These are phyloP conservation scores for Lasiosphaeris hirsuta DNA, from an alignment of 495 filamentous ascomycete species.

Conservation along the genomic window DNA sequence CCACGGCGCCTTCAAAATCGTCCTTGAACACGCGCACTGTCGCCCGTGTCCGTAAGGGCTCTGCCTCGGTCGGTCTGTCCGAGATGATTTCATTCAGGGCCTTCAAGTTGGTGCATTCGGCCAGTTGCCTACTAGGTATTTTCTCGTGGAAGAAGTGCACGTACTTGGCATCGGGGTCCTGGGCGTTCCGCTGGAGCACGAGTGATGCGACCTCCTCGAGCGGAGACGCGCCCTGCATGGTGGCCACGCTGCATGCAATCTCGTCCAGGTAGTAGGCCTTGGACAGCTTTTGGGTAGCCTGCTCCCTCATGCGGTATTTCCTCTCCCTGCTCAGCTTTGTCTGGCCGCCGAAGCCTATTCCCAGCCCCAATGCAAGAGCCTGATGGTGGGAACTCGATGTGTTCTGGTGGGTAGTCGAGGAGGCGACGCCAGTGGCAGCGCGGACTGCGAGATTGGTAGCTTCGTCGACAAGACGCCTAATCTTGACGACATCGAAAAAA, in stretches of 20 bases:
- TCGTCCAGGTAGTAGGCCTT: conserved; percentile 75
- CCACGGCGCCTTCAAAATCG: conserved; percentile 62
- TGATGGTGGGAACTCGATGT: conserved; percentile 52
- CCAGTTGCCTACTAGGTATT: conserved; percentile 73
- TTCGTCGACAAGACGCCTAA: conserved; percentile 71
- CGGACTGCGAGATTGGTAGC: conserved; percentile 73
- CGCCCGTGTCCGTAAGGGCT: conserved; percentile 66
- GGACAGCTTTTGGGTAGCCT: conserved; percentile 70
- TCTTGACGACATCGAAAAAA: conserved; percentile 79
- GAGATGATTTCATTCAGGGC: conserved; percentile 64
- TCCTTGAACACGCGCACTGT: conserved; percentile 73
- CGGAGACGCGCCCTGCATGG: conserved; percentile 76
- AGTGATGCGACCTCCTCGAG: conserved; percentile 73
- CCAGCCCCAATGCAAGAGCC: conserved; percentile 57
- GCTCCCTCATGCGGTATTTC: conserved; percentile 70
- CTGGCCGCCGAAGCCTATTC: conserved; percentile 53
- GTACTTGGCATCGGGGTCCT: conserved; percentile 69
- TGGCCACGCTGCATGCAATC: conserved; percentile 75
- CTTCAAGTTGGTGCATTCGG: conserved; percentile 64
- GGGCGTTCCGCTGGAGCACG: conserved; percentile 61
- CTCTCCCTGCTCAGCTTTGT: conserved; percentile 69
- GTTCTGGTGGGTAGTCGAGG: conserved; percentile 57
- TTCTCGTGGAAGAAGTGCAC: conserved; percentile 89
- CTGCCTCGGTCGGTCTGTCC: conserved; percentile 57
- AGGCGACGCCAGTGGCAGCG: conserved; percentile 66